Evolutionary conservation across 1,284 basidiomycete genomes (phyloP).

Genomic region (Fomitopsis schrenkii): DNA sequence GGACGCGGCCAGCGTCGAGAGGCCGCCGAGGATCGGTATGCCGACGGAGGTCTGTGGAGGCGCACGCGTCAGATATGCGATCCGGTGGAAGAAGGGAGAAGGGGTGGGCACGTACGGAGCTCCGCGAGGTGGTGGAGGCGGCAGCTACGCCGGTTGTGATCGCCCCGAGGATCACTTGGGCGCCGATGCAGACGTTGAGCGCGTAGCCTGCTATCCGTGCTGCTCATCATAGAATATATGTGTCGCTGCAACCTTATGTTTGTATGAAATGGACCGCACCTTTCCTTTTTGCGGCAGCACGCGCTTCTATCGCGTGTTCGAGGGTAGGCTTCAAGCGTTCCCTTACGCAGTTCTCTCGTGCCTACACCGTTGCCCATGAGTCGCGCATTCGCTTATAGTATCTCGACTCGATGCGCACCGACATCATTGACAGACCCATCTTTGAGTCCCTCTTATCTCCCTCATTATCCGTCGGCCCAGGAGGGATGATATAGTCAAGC

Average conservation of each 20-base stretch:
- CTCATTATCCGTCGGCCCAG: not conserved
- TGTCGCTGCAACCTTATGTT: not conserved
- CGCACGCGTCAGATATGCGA: not conserved
- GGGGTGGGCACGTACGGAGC: not conserved
- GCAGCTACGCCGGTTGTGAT: slow-evolving; percentile 65
- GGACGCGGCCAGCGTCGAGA: slow-evolving; percentile 62
- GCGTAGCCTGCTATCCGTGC: slow-evolving; percentile 45
- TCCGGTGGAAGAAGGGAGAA: not conserved
- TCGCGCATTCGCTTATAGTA: not conserved
- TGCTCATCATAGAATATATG: slow-evolving; percentile 12
- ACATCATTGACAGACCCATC: not conserved
- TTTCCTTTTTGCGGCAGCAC: slow-evolving; percentile 13
- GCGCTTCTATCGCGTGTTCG: slow-evolving; percentile 22
- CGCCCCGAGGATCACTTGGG: slow-evolving; percentile 61
- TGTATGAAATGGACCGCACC: slow-evolving; percentile 15
- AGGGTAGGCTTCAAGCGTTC: slow-evolving; percentile 31
- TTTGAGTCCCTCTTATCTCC: not conserved
- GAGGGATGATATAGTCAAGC: not conserved
- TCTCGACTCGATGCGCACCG: not conserved
- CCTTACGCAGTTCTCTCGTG: slow-evolving; percentile 20
- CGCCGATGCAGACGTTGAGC: slow-evolving; percentile 50
- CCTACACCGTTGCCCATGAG: not conserved
- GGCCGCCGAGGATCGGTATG: slow-evolving; percentile 38
- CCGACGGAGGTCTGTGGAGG: slow-evolving; percentile 27
- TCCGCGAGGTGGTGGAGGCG: slow-evolving; percentile 31